Percentiles rank a stretch among this genome's conserved stretches.
These are phyloP conservation scores for Aegilops speltoides DNA, from an alignment of 176 grass and related monocot genomes.

Conservation along the genomic window DNA sequence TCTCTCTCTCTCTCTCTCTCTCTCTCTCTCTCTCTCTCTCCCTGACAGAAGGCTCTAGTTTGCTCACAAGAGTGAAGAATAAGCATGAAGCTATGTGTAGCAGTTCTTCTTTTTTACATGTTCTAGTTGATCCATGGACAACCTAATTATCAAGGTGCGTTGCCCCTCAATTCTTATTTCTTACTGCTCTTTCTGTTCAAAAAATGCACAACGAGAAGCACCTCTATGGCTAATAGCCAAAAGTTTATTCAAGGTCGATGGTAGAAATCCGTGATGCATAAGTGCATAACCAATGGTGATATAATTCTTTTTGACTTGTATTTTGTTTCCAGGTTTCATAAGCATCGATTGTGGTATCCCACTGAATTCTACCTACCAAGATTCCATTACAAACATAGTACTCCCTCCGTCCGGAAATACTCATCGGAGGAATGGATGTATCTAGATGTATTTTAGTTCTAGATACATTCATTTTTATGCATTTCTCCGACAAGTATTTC, in stretches of 20 bases:
- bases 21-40: no score
- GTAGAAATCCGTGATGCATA: not conserved
- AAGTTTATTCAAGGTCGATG: no score
- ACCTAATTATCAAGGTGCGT: conserved; percentile 16
- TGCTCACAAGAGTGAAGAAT: conserved; percentile 1
- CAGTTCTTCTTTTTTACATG: conserved; percentile 23
- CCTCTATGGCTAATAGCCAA: not conserved
- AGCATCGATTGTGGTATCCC: conserved; percentile 62
- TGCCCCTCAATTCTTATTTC: not conserved
- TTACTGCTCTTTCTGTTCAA: not conserved
- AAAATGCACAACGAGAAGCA: not conserved
- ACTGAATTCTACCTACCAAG: conserved; percentile 15
- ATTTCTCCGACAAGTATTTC: no score
- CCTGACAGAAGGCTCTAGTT: no score
- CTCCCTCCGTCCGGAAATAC: no score
- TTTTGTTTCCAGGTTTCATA: conserved; percentile 56
- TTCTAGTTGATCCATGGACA: conserved; percentile 27
- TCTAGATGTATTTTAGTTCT: no score
- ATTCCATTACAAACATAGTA: conserved; percentile 16
- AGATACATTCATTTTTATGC: no score
- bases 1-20: no score
- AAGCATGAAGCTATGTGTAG: conserved; percentile 22
- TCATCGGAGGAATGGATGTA: no score
- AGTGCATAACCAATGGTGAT: not conserved
- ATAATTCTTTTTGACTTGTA: not conserved